Conservation (phyloP, 1,139 yeast species). For the Kurtzmaniella quercitrusa region DNA sequence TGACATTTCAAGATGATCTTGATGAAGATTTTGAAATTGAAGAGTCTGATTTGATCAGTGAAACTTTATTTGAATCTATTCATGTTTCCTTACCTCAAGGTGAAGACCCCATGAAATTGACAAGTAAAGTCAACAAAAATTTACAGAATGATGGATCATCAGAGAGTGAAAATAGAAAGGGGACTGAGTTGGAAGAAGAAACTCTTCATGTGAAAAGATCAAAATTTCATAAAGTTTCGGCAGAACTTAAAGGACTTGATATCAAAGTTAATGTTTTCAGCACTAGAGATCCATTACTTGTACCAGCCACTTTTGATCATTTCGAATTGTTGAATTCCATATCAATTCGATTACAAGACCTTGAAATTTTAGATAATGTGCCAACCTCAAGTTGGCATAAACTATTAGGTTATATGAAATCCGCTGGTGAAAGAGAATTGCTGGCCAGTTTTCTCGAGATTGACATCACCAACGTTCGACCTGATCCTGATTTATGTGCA, state of each 20-base stretch:
- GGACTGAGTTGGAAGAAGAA: constrained; percentile 24
- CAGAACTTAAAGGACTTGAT: constrained; percentile 53
- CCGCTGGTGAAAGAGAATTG: constrained; percentile 64
- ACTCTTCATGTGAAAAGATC: constrained; percentile 65
- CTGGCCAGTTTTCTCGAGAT: constrained; percentile 63
- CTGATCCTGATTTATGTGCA: constrained; percentile 59
- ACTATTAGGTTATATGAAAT: constrained; percentile 66
- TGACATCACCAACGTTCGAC: constrained; percentile 57
- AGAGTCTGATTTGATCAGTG: constrained; percentile 41
- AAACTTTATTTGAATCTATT: constrained; percentile 69
- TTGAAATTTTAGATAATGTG: constrained; percentile 71
- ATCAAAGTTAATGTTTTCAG: constrained; percentile 43
- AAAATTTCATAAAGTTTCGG: constrained; percentile 51
- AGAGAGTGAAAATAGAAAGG: constrained; percentile 7
- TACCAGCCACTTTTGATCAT: constrained; percentile 10
- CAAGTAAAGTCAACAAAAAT: constrained; percentile 49
- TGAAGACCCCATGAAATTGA: constrained; percentile 41
- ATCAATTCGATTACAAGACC: constrained; percentile 42
- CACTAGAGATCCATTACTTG: constrained; percentile 44
- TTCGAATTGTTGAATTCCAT: constrained; percentile 48
- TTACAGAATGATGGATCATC: constrained; percentile 26
- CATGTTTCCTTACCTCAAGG: constrained; percentile 60
- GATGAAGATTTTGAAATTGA: constrained; percentile 8
- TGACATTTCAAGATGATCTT: background rate
- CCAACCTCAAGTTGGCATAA: constrained; percentile 92